These are phyloP conservation scores for Ganoderma meredithae DNA, from an alignment of 1,284 basidiomycete species.

Conservation along the genomic window DNA sequence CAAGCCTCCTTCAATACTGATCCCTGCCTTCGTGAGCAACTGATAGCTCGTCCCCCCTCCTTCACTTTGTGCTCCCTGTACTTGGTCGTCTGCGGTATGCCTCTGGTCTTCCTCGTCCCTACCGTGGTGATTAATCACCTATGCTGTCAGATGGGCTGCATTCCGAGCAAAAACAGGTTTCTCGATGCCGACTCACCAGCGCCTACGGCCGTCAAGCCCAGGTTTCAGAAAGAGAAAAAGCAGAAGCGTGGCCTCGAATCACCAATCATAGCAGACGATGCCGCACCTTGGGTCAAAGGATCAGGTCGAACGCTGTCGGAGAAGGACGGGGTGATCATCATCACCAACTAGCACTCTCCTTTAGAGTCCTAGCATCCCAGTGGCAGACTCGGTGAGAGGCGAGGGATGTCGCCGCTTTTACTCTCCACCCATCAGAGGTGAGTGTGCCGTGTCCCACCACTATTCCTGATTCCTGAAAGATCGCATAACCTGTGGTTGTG, in stretches of 20 bases:
- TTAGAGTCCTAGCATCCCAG: slow-evolving; percentile 13
- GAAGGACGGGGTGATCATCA: slow-evolving; percentile 36
- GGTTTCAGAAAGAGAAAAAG: slow-evolving; percentile 28
- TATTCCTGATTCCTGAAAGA: background rate
- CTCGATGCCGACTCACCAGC: slow-evolving; percentile 33
- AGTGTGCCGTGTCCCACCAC: background rate
- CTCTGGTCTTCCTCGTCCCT: background rate
- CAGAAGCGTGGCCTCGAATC: slow-evolving; percentile 37
- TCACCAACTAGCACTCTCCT: slow-evolving; percentile 23
- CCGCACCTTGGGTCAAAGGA: slow-evolving; percentile 44
- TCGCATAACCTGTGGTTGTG: slow-evolving; percentile 1
- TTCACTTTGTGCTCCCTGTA: slow-evolving; percentile 8
- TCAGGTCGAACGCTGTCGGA: slow-evolving; percentile 36
- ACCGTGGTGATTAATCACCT: background rate
- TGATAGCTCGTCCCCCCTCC: slow-evolving; percentile 1
- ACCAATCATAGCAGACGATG: slow-evolving; percentile 40
- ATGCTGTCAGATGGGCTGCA: slow-evolving; percentile 48
- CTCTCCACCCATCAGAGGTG: slow-evolving; percentile 24
- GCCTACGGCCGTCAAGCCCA: slow-evolving; percentile 17
- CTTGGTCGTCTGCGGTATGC: slow-evolving; percentile 27
- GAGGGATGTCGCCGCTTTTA: background rate
- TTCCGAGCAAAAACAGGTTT: slow-evolving; percentile 50
- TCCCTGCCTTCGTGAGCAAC: slow-evolving; percentile 10
- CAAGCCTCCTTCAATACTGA: slow-evolving; percentile 19
- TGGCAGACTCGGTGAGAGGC: background rate